Conservation (phyloP, 495 filamentous ascomycete genomes). For the Entonaema liquescens region DNA sequence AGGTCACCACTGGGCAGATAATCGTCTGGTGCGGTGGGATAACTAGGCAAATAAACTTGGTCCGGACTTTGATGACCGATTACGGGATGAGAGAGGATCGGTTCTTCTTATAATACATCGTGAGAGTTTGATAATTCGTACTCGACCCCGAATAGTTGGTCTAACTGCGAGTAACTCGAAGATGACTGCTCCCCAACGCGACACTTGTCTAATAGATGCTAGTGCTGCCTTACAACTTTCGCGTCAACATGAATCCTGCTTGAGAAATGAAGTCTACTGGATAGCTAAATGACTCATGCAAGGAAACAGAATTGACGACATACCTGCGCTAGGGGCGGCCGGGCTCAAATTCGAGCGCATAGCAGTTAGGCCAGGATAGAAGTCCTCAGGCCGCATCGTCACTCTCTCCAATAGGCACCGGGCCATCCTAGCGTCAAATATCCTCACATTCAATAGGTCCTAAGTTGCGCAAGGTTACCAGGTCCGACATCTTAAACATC, state of each 20-base stretch:
- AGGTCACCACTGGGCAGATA: constrained; percentile 15
- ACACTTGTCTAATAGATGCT: constrained; percentile 16
- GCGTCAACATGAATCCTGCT: constrained; percentile 25
- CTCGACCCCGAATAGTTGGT: background rate
- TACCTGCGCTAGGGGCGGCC: background rate
- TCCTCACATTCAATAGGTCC: background rate
- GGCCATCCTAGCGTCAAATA: background rate
- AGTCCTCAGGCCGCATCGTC: background rate
- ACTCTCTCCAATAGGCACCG: constrained; percentile 4
- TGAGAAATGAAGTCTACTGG: constrained; percentile 21
- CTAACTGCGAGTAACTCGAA: background rate
- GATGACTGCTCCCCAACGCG: constrained; percentile 12
- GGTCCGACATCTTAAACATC: background rate
- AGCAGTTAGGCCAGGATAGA: background rate
- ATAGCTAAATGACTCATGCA: constrained; percentile 33
- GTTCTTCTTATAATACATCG: constrained; percentile 24
- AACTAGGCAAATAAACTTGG: constrained; percentile 8
- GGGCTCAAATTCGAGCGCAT: background rate
- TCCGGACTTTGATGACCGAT: constrained; percentile 13
- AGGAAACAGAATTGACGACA: constrained; percentile 6
- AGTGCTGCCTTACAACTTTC: constrained; percentile 10
- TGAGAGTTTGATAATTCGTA: constrained; percentile 12
- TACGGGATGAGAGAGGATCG: constrained; percentile 5
- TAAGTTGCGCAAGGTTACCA: background rate
- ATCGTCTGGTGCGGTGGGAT: constrained; percentile 23